Conservation (phyloP, 1,139 yeast genomes). For the Lizanozyma gosingica region DNA sequence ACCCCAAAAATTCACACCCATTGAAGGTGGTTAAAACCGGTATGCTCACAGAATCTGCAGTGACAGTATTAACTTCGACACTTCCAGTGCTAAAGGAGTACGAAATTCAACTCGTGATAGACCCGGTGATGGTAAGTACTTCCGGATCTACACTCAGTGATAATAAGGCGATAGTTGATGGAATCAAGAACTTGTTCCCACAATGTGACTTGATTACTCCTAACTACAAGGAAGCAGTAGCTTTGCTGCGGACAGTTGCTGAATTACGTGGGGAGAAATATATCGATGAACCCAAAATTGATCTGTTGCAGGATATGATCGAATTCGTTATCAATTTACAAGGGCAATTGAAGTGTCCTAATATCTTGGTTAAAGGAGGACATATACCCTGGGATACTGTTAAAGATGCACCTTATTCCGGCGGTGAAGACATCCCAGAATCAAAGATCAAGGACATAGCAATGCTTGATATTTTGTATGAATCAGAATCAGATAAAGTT, state of each 20-base stretch:
- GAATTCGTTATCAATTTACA: conserved; percentile 38
- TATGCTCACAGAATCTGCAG: conserved; percentile 57
- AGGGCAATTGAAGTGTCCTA: conserved; percentile 32
- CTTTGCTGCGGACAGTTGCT: conserved; percentile 18
- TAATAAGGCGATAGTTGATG: conserved; percentile 34
- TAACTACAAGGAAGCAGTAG: conserved; percentile 57
- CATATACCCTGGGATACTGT: conserved; percentile 47
- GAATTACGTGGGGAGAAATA: conserved; percentile 11
- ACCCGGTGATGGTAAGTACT: conserved; percentile 80
- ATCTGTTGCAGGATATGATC: conserved; percentile 25
- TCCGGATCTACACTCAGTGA: conserved; percentile 56
- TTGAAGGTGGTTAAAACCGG: conserved; percentile 75
- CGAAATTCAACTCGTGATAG: conserved; percentile 45
- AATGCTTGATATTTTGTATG: conserved; percentile 56
- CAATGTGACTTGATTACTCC: conserved; percentile 68
- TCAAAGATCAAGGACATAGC: conserved; percentile 11
- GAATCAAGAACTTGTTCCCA: conserved; percentile 41
- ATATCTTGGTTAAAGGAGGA: conserved; percentile 75
- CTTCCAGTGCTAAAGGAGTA: conserved; percentile 19
- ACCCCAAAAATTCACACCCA: conserved; percentile 14
- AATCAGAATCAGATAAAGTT: conserved; percentile 26
- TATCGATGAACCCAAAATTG: conserved; percentile 5
- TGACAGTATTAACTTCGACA: conserved; percentile 34
- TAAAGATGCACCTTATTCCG: conserved; percentile 9
- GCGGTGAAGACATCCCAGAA: conserved; percentile 9